phyloP scores from a whole-genome alignment of 2,329 filamentous ascomycete species.

The Calonectria hongkongensis region DNA sequence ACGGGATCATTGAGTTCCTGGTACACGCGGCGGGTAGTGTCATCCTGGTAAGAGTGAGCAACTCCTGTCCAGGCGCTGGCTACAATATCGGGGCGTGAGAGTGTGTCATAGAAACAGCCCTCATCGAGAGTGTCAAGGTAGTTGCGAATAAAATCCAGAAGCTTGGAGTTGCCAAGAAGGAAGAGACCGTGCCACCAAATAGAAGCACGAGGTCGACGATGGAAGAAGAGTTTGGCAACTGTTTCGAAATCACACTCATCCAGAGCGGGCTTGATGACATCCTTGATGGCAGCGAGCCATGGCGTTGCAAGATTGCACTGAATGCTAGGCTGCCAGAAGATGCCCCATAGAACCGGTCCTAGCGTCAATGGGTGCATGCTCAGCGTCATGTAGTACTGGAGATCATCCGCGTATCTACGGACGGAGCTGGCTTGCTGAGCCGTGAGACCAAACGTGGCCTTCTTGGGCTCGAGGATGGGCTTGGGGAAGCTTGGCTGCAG shows the following conservation, averaged over 20 bases:
- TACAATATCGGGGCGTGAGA: slow-evolving; percentile 54
- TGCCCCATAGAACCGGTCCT: slow-evolving; percentile 56
- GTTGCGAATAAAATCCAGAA: slow-evolving; percentile 49
- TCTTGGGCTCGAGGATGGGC: slow-evolving; percentile 42
- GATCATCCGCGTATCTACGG: slow-evolving; percentile 47
- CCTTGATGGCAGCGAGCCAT: slow-evolving; percentile 52
- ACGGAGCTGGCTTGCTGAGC: slow-evolving; percentile 41
- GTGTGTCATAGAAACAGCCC: slow-evolving; percentile 51
- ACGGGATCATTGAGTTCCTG: slow-evolving; percentile 41
- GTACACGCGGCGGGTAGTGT: slow-evolving; percentile 38
- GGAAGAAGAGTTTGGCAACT: slow-evolving; percentile 51
- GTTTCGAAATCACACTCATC: slow-evolving; percentile 49
- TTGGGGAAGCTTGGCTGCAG: slow-evolving; percentile 50
- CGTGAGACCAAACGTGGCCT: slow-evolving; percentile 26
- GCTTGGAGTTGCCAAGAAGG: slow-evolving; percentile 47
- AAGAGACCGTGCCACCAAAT: slow-evolving; percentile 57
- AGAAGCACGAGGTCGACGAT: slow-evolving; percentile 54
- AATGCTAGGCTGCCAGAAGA: slow-evolving; percentile 58
- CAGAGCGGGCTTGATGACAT: slow-evolving; percentile 49
- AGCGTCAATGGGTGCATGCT: slow-evolving; percentile 54
- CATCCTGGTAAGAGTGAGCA: slow-evolving; percentile 52
- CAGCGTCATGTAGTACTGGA: slow-evolving; percentile 57
- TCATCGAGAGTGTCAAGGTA: slow-evolving; percentile 55
- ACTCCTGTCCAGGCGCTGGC: slow-evolving; percentile 52
- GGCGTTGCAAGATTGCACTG: slow-evolving; percentile 57